These are phyloP conservation scores for Gossypium trilobum DNA, from an alignment of 441 rosid genomes.

Conservation along the genomic window DNA sequence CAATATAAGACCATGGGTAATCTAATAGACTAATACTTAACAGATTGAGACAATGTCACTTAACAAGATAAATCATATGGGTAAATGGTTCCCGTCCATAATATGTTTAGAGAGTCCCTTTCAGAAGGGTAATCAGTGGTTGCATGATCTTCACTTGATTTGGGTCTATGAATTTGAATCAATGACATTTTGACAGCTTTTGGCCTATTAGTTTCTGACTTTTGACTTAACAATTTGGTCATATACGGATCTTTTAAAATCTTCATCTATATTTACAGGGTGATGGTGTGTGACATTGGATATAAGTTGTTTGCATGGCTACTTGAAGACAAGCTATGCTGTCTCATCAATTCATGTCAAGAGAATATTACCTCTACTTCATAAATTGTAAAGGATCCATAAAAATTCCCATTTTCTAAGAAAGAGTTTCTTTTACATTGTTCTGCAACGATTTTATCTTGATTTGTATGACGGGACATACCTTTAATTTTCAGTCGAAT, in stretches of 20 bases:
- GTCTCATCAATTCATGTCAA: not conserved
- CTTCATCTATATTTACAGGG: not conserved
- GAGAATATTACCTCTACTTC: not conserved
- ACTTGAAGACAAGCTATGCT: slow-evolving; percentile 1
- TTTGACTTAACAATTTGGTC: not conserved
- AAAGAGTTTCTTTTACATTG: not conserved
- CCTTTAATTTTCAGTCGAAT: not conserved
- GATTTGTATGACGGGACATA: not conserved
- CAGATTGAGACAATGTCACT: not conserved
- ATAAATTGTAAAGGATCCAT: not conserved
- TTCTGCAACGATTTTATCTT: not conserved
- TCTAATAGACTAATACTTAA: not conserved
- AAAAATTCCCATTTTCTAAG: not conserved
- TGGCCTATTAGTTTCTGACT: not conserved
- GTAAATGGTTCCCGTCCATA: not conserved
- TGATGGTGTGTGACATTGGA: not conserved
- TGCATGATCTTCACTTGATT: not conserved
- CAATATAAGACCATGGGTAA: not conserved
- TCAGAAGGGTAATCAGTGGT: not conserved
- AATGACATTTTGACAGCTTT: not conserved
- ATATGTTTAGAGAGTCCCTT: slow-evolving; percentile 5
- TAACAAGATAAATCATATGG: not conserved
- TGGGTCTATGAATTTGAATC: not conserved
- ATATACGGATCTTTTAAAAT: not conserved
- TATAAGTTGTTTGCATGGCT: slow-evolving; percentile 9